phyloP scores from a whole-genome alignment of 352 stramenopile genomes.

The Globisporangium mamillatum region DNA sequence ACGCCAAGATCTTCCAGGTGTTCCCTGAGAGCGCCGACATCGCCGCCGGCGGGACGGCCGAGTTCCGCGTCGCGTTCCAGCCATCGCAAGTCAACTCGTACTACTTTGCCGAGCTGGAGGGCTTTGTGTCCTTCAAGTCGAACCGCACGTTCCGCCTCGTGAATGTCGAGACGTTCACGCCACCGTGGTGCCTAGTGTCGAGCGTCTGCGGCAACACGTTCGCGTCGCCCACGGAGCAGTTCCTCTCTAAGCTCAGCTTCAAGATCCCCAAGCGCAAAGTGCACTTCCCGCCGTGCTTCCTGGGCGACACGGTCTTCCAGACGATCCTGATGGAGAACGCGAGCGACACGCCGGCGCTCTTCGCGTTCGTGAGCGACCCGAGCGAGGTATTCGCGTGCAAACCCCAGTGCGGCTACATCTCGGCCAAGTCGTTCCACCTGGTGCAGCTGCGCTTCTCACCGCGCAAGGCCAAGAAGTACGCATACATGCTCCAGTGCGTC shows the following conservation, averaged over 20 bases:
- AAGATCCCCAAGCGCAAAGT: conserved; percentile 50
- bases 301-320: conserved; percentile 89
- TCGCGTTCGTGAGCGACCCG: conserved; percentile 71
- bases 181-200: conserved; percentile 84
- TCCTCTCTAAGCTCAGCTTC: conserved; percentile 85
- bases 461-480: conserved; percentile 41
- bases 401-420: conserved; percentile 62
- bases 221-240: conserved; percentile 71
- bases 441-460: conserved; percentile 76
- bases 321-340: conserved; percentile 85
- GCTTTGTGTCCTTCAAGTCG: conserved; percentile 88
- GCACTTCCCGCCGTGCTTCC: conserved; percentile 83
- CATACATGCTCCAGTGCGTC: conserved; percentile 57
- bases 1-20: conserved; percentile 56
- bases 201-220: conserved; percentile 89
- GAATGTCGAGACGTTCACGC: conserved; percentile 89
- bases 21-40: conserved; percentile 80
- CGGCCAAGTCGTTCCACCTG: conserved; percentile 77
- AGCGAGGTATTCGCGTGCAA: conserved; percentile 70
- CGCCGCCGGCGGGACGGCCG: conserved; percentile 51
- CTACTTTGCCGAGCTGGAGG: conserved; percentile 89
- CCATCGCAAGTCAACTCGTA: conserved; percentile 79
- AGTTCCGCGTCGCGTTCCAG: conserved; percentile 86
- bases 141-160: conserved; percentile 93
- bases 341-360: conserved; percentile 87